Evolutionary conservation across 1,139 yeast species (phyloP).

Genomic region (Pichia inconspicua): DNA sequence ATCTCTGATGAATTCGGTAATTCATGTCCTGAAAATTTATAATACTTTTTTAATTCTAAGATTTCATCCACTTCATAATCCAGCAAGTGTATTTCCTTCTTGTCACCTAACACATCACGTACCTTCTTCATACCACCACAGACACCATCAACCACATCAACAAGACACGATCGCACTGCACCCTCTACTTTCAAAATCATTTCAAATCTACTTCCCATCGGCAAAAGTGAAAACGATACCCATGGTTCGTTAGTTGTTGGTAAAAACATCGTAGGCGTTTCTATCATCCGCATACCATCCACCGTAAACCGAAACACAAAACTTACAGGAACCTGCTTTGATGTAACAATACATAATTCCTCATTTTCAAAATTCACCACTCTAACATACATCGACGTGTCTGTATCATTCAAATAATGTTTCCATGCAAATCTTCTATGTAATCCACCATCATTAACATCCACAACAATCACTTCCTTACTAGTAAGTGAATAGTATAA

Average conservation of each 20-base stretch:
- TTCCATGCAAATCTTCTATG: slow-evolving; percentile 58
- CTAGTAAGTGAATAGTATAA: slow-evolving; percentile 46
- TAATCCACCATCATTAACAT: slow-evolving; percentile 25
- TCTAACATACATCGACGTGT: slow-evolving; percentile 45
- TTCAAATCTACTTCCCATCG: slow-evolving; percentile 10
- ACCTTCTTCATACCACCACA: not conserved
- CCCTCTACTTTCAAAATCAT: slow-evolving; percentile 14
- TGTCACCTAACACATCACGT: not conserved
- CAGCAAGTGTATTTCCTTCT: not conserved
- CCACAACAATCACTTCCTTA: slow-evolving; percentile 49
- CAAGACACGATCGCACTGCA: not conserved
- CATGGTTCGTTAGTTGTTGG: slow-evolving; percentile 10
- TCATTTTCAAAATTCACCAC: slow-evolving; percentile 17
- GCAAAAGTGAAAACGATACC: not conserved
- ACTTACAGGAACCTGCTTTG: slow-evolving; percentile 36
- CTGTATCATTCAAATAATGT: slow-evolving; percentile 50
- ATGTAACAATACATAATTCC: slow-evolving; percentile 25
- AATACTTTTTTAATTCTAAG: not conserved
- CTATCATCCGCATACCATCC: slow-evolving; percentile 32
- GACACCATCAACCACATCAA: not conserved
- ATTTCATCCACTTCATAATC: not conserved
- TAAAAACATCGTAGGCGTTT: slow-evolving; percentile 35
- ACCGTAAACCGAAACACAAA: slow-evolving; percentile 39
- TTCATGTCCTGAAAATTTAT: not conserved
- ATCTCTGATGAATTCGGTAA: slow-evolving; percentile 4